A percentile compares a stretch with the other conserved stretches of the same genome.
These are phyloP conservation scores for Tillandsia leiboldiana DNA, from an alignment of 176 grass and related monocot genomes.

Conservation along the genomic window DNA sequence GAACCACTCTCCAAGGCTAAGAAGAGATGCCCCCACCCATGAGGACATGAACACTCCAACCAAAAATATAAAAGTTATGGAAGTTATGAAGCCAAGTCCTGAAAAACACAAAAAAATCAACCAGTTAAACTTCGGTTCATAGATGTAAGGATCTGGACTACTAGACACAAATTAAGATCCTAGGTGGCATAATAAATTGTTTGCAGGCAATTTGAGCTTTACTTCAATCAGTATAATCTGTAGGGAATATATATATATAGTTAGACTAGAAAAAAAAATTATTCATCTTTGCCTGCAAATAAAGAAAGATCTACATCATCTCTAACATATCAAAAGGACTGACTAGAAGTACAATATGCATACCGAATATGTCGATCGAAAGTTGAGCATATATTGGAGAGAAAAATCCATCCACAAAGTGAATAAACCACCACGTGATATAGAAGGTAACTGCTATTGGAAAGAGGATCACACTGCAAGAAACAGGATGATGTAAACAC, in stretches of 20 bases:
- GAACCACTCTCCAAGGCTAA: slow-evolving; percentile 72
- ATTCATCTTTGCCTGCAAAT: background rate
- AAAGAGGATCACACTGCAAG: slow-evolving; percentile 67
- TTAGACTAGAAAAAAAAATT: too few relatives aligned
- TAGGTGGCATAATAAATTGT: background rate
- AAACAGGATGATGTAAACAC: background rate
- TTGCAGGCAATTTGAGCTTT: background rate
- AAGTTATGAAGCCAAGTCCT: slow-evolving; percentile 83
- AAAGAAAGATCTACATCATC: background rate
- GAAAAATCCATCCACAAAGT: slow-evolving; percentile 78
- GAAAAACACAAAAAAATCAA: slow-evolving; percentile 2
- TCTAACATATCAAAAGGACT: background rate
- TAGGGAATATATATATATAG: too few relatives aligned
- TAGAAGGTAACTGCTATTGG: slow-evolving; percentile 80
- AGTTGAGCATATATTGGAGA: slow-evolving; percentile 71
- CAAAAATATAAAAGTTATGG: slow-evolving; percentile 72
- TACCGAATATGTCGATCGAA: slow-evolving; percentile 68
- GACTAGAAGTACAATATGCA: slow-evolving; percentile 8
- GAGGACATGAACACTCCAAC: slow-evolving; percentile 87
- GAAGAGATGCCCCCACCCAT: slow-evolving; percentile 64
- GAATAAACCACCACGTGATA: slow-evolving; percentile 80
- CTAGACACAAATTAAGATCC: background rate
- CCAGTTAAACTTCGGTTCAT: background rate
- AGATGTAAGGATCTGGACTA: background rate
- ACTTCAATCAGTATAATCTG: background rate